phyloP scores from a whole-genome alignment of 352 stramenopile genomes.

The Pythium biforme region DNA sequence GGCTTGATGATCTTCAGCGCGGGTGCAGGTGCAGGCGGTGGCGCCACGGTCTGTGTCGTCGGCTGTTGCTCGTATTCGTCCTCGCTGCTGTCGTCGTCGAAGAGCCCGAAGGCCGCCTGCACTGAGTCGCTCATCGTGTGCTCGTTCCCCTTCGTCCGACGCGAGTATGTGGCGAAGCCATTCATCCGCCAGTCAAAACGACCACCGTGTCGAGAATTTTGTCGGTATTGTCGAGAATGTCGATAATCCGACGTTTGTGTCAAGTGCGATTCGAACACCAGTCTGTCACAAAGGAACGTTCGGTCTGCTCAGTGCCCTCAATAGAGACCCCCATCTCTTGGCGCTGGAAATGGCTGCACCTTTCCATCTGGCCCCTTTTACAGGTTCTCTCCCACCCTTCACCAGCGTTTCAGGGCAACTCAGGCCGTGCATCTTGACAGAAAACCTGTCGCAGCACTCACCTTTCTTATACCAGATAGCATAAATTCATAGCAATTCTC shows the following conservation, averaged over 20 bases:
- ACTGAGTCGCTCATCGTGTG: slow-evolving; percentile 45
- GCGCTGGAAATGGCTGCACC: slow-evolving; percentile 6
- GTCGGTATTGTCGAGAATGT: slow-evolving; percentile 9
- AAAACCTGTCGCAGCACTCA: slow-evolving; percentile 6
- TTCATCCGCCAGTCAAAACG: slow-evolving; percentile 11
- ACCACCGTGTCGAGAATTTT: slow-evolving; percentile 11
- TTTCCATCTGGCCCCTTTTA: slow-evolving; percentile 1
- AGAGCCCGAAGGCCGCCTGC: slow-evolving; percentile 76
- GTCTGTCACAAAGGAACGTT: not conserved
- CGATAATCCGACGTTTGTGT: not conserved
- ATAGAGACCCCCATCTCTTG: not conserved
- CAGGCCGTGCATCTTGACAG: slow-evolving; percentile 9
- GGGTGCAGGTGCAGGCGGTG: not conserved
- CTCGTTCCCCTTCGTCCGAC: not conserved
- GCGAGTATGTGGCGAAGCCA: slow-evolving; percentile 6
- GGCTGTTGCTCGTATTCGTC: slow-evolving; percentile 29
- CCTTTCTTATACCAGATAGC: not conserved
- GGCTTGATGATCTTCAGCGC: slow-evolving; percentile 20
- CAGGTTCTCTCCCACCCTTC: slow-evolving; percentile 10
- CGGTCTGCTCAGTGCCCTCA: not conserved
- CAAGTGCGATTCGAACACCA: not conserved
- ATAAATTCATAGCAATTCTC: not conserved
- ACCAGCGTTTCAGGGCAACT: slow-evolving; percentile 9
- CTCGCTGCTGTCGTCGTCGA: slow-evolving; percentile 81
- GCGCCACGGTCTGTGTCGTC: not conserved